Percentiles rank a stretch among this genome's conserved stretches.
These are phyloP conservation scores for Coelastrella sp. DNA, from an alignment of 139 green algal genomes.

Conservation along the genomic window DNA sequence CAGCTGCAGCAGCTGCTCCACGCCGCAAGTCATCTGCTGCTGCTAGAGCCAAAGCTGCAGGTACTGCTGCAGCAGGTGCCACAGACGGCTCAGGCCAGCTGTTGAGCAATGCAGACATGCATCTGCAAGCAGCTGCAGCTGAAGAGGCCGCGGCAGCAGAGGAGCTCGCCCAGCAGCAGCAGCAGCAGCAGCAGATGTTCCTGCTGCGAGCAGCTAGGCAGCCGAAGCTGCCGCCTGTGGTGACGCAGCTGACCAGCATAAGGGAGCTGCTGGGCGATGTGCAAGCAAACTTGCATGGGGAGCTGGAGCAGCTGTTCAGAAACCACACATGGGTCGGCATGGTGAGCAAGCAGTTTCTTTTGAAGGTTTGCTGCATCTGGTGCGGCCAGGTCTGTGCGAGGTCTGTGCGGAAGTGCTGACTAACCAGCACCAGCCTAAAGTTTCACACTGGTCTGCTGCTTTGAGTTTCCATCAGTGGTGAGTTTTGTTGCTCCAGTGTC, in stretches of 20 bases:
- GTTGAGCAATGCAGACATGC: constrained; percentile 32
- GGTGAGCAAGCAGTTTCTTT: constrained; percentile 47
- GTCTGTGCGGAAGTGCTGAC: no score
- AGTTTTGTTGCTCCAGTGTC: no score
- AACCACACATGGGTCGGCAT: constrained; percentile 88
- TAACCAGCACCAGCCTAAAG: no score
- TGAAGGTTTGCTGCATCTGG: no score
- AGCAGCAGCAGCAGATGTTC: constrained; percentile 15
- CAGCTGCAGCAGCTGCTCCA: constrained; percentile 14
- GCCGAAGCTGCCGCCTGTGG: constrained; percentile 4
- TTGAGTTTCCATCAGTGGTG: no score
- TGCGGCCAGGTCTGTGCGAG: no score
- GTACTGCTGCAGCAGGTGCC: neutral
- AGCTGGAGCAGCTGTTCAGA: constrained; percentile 78
- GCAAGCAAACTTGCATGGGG: constrained; percentile 60
- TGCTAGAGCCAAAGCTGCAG: neutral
- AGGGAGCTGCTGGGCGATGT: constrained; percentile 71
- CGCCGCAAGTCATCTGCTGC: neutral
- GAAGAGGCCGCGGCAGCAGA: constrained; percentile 46
- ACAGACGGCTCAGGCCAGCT: neutral
- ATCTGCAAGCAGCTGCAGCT: constrained; percentile 37
- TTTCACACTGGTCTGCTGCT: no score
- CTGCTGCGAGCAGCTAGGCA: neutral
- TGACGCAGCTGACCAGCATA: constrained; percentile 41
- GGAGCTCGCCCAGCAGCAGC: constrained; percentile 26